Evolutionary conservation across 176 grass and related monocot genomes (phyloP).

Genomic region (Carex pumila): DNA sequence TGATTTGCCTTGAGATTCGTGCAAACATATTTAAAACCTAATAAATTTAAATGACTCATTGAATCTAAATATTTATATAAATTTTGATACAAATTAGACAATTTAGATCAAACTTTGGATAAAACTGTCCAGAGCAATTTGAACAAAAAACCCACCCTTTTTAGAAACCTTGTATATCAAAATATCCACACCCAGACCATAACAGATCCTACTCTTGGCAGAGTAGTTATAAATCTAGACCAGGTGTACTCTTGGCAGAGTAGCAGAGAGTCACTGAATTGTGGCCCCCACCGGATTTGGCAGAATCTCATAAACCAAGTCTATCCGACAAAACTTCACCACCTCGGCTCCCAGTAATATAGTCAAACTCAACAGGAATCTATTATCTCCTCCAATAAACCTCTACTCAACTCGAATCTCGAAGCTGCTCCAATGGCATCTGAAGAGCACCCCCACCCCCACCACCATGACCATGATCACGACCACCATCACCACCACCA

Average conservation of each 20-base stretch:
- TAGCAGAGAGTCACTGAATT: not conserved
- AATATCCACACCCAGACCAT: not conserved
- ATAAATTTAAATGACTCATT: too few relatives aligned
- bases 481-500: conserved; percentile 31
- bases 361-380: not conserved
- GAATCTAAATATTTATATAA: too few relatives aligned
- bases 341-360: not conserved
- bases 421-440: conserved; percentile 44
- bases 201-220: not conserved
- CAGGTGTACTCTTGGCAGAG: not conserved
- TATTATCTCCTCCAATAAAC: not conserved
- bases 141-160: too few relatives aligned
- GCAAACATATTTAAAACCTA: too few relatives aligned
- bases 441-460: conserved; percentile 31
- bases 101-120: too few relatives aligned
- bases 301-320: not conserved
- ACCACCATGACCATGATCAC: not conserved
- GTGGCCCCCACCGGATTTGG: not conserved
- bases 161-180: too few relatives aligned
- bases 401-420: not conserved
- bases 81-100: too few relatives aligned
- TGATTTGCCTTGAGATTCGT: too few relatives aligned
- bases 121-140: too few relatives aligned
- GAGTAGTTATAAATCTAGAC: not conserved
- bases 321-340: not conserved